Base-by-base conservation (phyloP, 225 moss, liverwort and hornwort genomes). In the Asterella californica region DNA sequence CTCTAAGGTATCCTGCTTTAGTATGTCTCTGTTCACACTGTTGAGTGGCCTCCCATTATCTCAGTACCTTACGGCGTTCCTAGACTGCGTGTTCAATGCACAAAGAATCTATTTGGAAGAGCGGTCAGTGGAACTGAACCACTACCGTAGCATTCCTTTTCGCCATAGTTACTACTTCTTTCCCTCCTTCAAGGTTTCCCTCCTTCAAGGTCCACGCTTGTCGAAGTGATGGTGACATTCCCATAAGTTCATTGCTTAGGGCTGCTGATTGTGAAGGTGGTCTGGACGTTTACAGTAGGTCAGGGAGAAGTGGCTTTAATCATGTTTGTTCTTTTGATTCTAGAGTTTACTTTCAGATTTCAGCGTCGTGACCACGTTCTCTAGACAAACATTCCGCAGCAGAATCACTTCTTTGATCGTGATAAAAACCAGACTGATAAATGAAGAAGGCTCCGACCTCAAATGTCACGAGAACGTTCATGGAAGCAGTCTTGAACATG, bases 361-460 rank as follows among this genome's bases (percentile, higher is more conserved):
- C 5, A 1, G n/a, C 61, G 61, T 25, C 9, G 61, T 25, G 61
- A 61, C 27, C 61, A 61, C 61, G 61, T 61, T 61, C 61, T n/a
- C n/a, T 27, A 61, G 61, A 61, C 61, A 61, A 61, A 61, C 61
- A 61, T 61, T 61, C 61, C 27, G n/a, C 61, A 61, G 22, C n/a
- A 21, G 61, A 61, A 61, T 61, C 61, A 61, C 61, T 61, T 25
- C 25, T 61, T 61, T 61, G 19, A 61, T 61, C 61, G 27, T 61
- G 61, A 61, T 9, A 10, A 61, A 11, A 61, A 19, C 10, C n/a
- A n/a, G n/a, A n/a, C n/a, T 6, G 61, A 61, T 25, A 61, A 61
- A 61, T 27, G 61, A 27, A 27, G n/a, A 61, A 27, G 25, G 27
- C n/a, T 61, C 61, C 61, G 61, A 61, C 61, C 61, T 61, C 61